Evolutionary conservation across 306 rosid species (phyloP).

Genomic region (Cucurbita maxima): DNA sequence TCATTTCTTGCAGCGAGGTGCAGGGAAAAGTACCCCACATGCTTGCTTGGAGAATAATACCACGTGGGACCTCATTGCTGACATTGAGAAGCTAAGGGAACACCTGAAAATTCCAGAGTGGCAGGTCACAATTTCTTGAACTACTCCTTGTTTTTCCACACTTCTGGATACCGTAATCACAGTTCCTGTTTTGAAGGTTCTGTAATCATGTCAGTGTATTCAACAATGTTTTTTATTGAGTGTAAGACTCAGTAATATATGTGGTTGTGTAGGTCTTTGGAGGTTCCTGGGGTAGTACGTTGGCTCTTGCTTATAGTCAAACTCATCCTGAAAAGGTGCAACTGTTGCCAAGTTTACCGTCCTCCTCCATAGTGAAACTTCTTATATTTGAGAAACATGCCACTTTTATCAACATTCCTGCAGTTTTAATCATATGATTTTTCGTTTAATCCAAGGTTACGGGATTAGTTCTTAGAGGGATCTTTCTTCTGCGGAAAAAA

Average conservation of each 20-base stretch:
- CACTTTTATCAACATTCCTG: slow-evolving; percentile 2
- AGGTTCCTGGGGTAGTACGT: slow-evolving; percentile 97
- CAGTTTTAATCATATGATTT: slow-evolving; percentile 8
- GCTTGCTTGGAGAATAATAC: slow-evolving; percentile 90
- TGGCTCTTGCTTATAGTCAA: slow-evolving; percentile 87
- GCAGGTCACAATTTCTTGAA: slow-evolving; percentile 42
- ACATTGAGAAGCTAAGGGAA: slow-evolving; percentile 77
- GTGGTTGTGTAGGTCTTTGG: slow-evolving; percentile 66
- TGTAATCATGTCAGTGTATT: neutral
- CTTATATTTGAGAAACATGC: neutral
- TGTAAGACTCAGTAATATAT: neutral
- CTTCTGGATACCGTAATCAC: neutral
- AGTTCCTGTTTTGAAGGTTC: neutral
- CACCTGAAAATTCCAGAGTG: slow-evolving; percentile 88
- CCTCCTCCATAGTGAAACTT: neutral
- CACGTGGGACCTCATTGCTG: slow-evolving; percentile 80
- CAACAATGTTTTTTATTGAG: neutral
- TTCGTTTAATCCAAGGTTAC: slow-evolving; percentile 54
- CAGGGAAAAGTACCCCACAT: slow-evolving; percentile 91
- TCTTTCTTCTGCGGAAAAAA: slow-evolving; percentile 79
- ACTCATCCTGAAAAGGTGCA: slow-evolving; percentile 78
- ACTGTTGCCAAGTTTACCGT: slow-evolving; percentile 7
- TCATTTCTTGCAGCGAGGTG: slow-evolving; percentile 51
- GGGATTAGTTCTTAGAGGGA: slow-evolving; percentile 75
- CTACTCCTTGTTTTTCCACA: slow-evolving; percentile 3